phyloP scores from a whole-genome alignment of 2,329 filamentous ascomycete genomes.

The Calycina herbarum region DNA sequence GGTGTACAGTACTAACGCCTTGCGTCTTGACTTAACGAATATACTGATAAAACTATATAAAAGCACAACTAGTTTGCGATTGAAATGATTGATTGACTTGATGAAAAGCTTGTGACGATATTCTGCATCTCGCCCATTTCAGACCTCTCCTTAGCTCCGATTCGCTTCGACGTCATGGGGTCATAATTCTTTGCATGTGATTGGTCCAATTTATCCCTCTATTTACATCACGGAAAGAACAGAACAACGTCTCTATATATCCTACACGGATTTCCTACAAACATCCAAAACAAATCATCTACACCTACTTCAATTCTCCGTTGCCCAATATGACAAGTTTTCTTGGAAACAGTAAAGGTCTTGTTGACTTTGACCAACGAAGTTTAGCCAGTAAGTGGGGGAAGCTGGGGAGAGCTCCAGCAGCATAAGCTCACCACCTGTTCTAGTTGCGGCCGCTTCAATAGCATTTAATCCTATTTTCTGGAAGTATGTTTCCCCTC shows the following conservation, averaged over 20 bases:
- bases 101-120: no score
- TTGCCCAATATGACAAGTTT: slow-evolving; percentile 31
- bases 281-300: not conserved
- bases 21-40: not conserved
- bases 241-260: slow-evolving; percentile 10
- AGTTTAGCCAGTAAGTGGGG: slow-evolving; percentile 61
- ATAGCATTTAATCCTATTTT: slow-evolving; percentile 98
- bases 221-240: slow-evolving; percentile 5
- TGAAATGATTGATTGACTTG: no score
- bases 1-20: not conserved
- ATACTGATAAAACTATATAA: not conserved
- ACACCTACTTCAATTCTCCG: not conserved
- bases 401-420: slow-evolving; percentile 9
- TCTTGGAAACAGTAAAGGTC: slow-evolving; percentile 29
- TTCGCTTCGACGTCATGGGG: slow-evolving; percentile 21
- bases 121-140: no score
- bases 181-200: slow-evolving; percentile 21
- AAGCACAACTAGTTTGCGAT: not conserved
- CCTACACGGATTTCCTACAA: not conserved
- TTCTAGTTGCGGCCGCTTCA: slow-evolving; percentile 71
- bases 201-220: slow-evolving; percentile 18
- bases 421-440: slow-evolving; percentile 26
- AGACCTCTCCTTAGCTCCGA: not conserved
- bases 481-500: slow-evolving; percentile 77
- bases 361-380: slow-evolving; percentile 64